Evolutionary conservation across 2,329 filamentous ascomycete species (phyloP).

Genomic region (Hypoxylon sp.): DNA sequence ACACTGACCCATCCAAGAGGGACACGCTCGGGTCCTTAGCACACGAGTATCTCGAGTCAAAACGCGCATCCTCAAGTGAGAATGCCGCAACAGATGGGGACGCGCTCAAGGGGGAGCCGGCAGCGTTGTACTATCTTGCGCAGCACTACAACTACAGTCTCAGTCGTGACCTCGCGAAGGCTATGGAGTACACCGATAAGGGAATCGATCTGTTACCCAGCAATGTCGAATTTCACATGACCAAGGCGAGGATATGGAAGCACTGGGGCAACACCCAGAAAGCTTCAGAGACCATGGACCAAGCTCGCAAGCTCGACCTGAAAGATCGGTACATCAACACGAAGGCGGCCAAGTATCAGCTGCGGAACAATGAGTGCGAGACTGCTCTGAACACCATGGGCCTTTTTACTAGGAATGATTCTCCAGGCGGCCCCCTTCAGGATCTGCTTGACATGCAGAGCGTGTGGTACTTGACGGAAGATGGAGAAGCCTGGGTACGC

Average conservation of each 20-base stretch:
- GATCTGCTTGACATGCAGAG: slow-evolving; percentile 99
- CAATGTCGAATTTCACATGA: slow-evolving; percentile 92
- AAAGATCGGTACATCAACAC: slow-evolving; percentile 98
- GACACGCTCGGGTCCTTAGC: slow-evolving; percentile 78
- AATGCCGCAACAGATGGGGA: slow-evolving; percentile 56
- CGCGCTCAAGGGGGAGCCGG: slow-evolving; percentile 70
- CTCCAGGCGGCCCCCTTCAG: slow-evolving; percentile 83
- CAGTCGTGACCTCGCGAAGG: slow-evolving; percentile 84
- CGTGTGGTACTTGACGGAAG: slow-evolving; percentile 95
- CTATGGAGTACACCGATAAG: slow-evolving; percentile 81
- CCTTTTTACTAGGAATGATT: slow-evolving; percentile 92
- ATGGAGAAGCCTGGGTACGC: slow-evolving; percentile 86
- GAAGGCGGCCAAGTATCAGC: slow-evolving; percentile 95
- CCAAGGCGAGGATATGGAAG: slow-evolving; percentile 93
- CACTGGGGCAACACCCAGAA: slow-evolving; percentile 81
- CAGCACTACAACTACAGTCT: slow-evolving; percentile 96
- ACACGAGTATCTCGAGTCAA: slow-evolving; percentile 76
- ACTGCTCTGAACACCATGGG: slow-evolving; percentile 87
- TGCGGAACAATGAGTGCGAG: slow-evolving; percentile 90
- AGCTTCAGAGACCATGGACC: slow-evolving; percentile 87
- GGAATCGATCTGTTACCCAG: slow-evolving; percentile 81
- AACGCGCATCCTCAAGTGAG: slow-evolving; percentile 51
- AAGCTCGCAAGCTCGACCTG: slow-evolving; percentile 83
- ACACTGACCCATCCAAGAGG: slow-evolving; percentile 79
- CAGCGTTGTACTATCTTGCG: slow-evolving; percentile 89